Evolutionary conservation across 1,139 yeast genomes (phyloP).

Genomic region (Pichia kudriavzevii): DNA sequence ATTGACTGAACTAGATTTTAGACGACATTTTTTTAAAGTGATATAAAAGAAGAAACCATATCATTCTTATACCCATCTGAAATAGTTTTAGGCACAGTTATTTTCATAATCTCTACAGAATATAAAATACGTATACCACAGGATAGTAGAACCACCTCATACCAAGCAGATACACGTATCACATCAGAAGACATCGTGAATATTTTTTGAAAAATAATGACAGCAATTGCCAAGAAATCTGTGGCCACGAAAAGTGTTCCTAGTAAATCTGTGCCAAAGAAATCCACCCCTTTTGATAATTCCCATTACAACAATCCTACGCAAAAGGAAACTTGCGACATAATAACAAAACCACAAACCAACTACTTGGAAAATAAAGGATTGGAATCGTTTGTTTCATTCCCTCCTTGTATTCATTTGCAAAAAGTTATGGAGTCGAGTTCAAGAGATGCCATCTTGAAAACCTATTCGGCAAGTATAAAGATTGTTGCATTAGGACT

Average conservation of each 20-base stretch:
- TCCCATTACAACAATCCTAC: neutral
- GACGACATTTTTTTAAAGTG: too few relatives aligned
- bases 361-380: neutral
- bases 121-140: too few relatives aligned
- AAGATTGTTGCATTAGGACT: conserved; percentile 35
- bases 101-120: too few relatives aligned
- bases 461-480: conserved; percentile 54
- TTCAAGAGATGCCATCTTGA: conserved; percentile 48
- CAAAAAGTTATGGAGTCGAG: conserved; percentile 45
- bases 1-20: too few relatives aligned
- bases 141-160: too few relatives aligned
- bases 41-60: too few relatives aligned
- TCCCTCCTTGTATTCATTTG: conserved; percentile 49
- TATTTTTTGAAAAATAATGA: too few relatives aligned
- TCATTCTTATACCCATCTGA: too few relatives aligned
- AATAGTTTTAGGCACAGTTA: too few relatives aligned
- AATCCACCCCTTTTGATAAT: neutral
- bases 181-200: too few relatives aligned
- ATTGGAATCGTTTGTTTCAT: conserved; percentile 10
- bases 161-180: too few relatives aligned
- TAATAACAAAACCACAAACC: neutral
- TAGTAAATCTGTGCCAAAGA: conserved; percentile 3
- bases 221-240: conserved; percentile 2
- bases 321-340: neutral
- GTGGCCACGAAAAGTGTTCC: conserved; percentile 1